Base-by-base conservation (phyloP, 192 early-diverging fungal species). In the Allomyces javanicus region DNA sequence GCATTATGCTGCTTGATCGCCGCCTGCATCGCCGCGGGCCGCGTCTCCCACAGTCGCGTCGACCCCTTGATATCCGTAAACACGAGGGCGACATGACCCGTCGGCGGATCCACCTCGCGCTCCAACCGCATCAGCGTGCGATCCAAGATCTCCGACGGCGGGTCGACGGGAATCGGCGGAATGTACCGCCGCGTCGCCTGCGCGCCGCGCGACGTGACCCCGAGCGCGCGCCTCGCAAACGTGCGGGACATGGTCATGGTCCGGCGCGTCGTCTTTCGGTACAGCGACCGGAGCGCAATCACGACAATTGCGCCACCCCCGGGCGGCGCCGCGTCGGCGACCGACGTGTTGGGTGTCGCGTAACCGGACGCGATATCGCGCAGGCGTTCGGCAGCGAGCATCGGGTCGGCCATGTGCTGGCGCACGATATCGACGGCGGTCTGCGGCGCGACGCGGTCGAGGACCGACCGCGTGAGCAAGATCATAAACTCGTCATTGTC, bases 21-120 rank as follows among this genome's bases (percentile, higher is more conserved):
- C 63, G 82, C 78, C 62, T 86, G 78, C 92, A 95, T 95, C 0
- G 86, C 90, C 24, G 78, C 74, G 1, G 84, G 85, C 64, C 87
- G 81, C 22, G 79, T 90, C 69, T 95, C 92, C 92, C 92, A 95
- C n/a, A 92, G 74, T 4, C 84, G 78, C 0, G 92, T 95, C 27
- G 92, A 95, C 75, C 89, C 91, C 63, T 93, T 93, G 74, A 95
- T 91, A 72, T 95, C 92, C 0, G 92, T 95, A 67, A 95, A 95
- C 11, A 93, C 90, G 64, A 95, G 75, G 0, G 87, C 90, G 43
- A 95, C 78, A 67, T 88, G 81, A 33, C 89, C 89, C 0, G 80
- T 78, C 2, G 92, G 92, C 40, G 91, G 91, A 24, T 84, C 78
- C 44, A 94, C 87, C 68, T 94, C 91, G 62, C 82, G 77, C 44